Evolutionary conservation across 306 rosid species (phyloP).

Genomic region (Casuarina equisetifolia): DNA sequence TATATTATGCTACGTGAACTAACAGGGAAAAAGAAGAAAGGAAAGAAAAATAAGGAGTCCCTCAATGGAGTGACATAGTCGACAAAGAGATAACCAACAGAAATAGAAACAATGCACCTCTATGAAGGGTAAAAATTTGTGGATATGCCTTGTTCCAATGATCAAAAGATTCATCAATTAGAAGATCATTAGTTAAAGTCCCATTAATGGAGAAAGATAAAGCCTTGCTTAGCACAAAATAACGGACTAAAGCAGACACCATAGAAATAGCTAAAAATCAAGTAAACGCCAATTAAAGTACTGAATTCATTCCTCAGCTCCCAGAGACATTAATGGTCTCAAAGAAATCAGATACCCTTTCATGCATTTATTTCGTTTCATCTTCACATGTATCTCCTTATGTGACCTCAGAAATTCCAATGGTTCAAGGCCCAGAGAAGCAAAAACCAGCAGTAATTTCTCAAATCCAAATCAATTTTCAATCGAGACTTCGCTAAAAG

Average conservation of each 20-base stretch:
- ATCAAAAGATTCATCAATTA: not conserved
- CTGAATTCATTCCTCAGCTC: not conserved
- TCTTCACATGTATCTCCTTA: not conserved
- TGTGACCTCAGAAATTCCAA: not conserved
- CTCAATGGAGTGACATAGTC: not conserved
- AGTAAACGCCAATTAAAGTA: not conserved
- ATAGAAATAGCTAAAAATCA: not conserved
- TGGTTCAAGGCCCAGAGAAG: not conserved
- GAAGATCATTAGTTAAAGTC: not conserved
- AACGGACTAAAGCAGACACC: not conserved
- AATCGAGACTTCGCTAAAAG: not conserved
- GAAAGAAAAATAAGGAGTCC: not conserved
- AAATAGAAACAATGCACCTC: not conserved
- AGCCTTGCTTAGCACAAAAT: not conserved
- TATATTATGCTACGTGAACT: not conserved
- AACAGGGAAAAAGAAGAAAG: not conserved
- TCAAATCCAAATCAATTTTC: not conserved
- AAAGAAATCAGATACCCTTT: not conserved
- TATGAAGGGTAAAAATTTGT: not conserved
- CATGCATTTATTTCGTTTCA: not conserved
- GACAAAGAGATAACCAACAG: not conserved
- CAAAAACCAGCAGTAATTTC: not conserved
- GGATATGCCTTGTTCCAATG: conserved; percentile 1
- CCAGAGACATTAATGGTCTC: not conserved
- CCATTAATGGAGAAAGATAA: not conserved